Evolutionary conservation across 306 rosid genomes (phyloP), one percentile per base, ranked within the genome.

Genomic region (Corylus avellana): DNA sequence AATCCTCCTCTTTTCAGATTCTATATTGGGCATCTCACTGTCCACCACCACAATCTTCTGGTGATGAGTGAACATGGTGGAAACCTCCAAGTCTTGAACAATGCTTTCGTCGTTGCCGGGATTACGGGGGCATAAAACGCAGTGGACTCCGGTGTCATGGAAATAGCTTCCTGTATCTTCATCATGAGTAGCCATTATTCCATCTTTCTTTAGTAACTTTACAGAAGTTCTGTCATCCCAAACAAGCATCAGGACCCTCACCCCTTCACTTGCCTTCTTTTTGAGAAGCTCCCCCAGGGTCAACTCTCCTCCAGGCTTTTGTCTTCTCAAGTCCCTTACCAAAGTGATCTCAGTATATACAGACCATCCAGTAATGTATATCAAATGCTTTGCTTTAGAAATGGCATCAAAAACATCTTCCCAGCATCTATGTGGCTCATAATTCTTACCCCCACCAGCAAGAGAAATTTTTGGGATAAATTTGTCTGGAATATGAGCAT

Each of bases 161-260:
- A 87, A 87, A 74, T 76, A 87, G 7, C 68, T 84, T 58, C 42
- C 82, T 3, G 90, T 87, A 58, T 84, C 81, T 80, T 82, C 86
- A 57, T 87, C 90, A 71, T 87, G 88, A 18, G 90, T 84, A 80
- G 83, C 85, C 90, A 87, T 87, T 5, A 84, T 57, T 71, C 90
- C 90, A 77, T 84, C 88, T 12, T 53, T 76, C 44, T 87, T 87
- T 7, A 84, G 81, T 32, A 84, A 64, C 79, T 75, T 84, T 17
- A 84, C 75, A 1, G 88, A 87, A 73, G 88, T 49, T 12, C 53
- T 49, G 53, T 49, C 53, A 49, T 49, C 53, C 53, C 53, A 49
- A 49, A 49, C 53, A 77, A 87, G 88, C 88, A 87, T 87, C 29
- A 87, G 47, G 22, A 87, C 85, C n/a, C 53, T 69, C 13, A 87